Evolutionary conservation across 2,329 filamentous ascomycete genomes (phyloP), one percentile per base, ranked within the genome.

Genomic region (Tolypocladium capitatum): DNA sequence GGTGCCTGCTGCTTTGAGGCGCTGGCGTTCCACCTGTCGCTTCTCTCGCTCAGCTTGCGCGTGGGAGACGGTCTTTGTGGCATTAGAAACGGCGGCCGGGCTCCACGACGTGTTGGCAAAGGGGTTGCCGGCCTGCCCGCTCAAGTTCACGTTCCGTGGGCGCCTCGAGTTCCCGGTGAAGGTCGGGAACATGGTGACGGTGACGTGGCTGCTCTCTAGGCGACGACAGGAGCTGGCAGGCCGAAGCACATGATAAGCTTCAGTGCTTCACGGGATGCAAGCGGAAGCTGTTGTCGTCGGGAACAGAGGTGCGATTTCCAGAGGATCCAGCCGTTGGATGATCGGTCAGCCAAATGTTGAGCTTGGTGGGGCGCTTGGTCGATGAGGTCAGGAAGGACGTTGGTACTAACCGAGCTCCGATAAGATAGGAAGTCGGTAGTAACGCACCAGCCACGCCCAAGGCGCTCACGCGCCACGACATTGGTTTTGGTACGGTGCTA

Each of bases 141-240:
- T 92, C 52, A 98, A 82, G 67, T 97, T 96, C 62, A 97, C 88
- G 64, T 96, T 90, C 55, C 92, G 83, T 52, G 84, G 83, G 55
- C 86, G 85, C 60, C 87, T 83, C 58, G 88, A 86, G 67, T 71
- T 86, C 57, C 92, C 92, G 24, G 86, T 92, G 69, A 98, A 98
- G 47, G 85, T 89, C 52, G 85, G 83, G 69, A 92, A 94, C 91
- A 96, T 96, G 62, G 56, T 58, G 55, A 41, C 47, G 44, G 45
- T 41, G 42, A 42, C 11, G 41, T 28, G 30, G 45, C 24, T 31
- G 24, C 28, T 44, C 27, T 45, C 46, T 48, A 40, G 42, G 43
- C 49, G 32, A 45, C 27, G 32, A 45, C 32, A 33, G 20, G 20
- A 38, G 33, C 21, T 8, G 34, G 9, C 35, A 33, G 24, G 40